Conservation (phyloP, 2,329 filamentous ascomycete species). For the Ceratocystis papillata region DNA sequence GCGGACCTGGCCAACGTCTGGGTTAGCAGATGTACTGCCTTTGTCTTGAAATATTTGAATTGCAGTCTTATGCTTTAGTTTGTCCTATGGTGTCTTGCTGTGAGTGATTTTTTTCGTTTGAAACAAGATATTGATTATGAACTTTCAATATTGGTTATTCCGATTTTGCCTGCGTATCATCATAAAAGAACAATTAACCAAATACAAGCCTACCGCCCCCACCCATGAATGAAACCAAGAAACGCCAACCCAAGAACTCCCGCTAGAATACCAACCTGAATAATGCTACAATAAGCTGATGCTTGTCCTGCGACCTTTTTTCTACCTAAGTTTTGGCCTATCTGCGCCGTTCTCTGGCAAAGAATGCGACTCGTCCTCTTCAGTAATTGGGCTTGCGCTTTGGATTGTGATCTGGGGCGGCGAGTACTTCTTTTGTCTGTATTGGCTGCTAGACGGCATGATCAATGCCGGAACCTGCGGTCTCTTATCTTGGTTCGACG, state of each 20-base stretch:
- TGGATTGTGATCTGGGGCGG: constrained; percentile 31
- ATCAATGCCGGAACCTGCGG: constrained; percentile 31
- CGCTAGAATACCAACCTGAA: neutral
- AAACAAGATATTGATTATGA: neutral
- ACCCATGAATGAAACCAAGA: neutral
- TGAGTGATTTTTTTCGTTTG: neutral
- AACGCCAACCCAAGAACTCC: neutral
- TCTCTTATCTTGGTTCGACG: constrained; percentile 11
- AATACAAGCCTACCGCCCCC: neutral
- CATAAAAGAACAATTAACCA: neutral
- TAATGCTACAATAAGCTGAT: neutral
- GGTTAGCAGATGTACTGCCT: constrained; percentile 34
- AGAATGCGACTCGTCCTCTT: constrained; percentile 25
- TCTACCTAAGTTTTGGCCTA: neutral
- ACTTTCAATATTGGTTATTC: neutral
- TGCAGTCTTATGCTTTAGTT: neutral
- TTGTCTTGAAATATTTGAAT: neutral
- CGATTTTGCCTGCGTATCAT: neutral
- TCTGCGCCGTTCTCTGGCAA: neutral
- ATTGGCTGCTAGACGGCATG: constrained; percentile 34
- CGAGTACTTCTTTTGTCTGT: constrained; percentile 35
- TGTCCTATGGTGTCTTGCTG: neutral
- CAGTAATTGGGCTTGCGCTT: constrained; percentile 29
- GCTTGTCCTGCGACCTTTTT: neutral
- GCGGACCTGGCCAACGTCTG: constrained; percentile 52